Conservation (phyloP, 306 rosid genomes). For the Cotoneaster glaucophyllus region DNA sequence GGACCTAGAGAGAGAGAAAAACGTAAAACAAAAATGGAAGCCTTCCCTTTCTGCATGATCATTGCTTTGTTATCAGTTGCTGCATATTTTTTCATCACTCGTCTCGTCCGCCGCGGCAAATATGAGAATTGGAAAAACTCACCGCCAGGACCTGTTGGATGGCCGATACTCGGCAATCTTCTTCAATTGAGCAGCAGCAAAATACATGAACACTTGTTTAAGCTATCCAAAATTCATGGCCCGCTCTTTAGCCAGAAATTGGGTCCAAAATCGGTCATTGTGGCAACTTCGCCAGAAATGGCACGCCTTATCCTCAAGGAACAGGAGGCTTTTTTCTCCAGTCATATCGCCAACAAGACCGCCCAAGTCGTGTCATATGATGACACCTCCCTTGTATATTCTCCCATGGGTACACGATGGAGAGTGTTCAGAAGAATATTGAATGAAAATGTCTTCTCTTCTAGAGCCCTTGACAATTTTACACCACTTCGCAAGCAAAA, state of each 20-base stretch:
- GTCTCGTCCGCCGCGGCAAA: background rate
- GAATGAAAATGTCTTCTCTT: background rate
- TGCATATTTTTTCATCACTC: background rate
- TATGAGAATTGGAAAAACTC: background rate
- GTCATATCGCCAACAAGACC: background rate
- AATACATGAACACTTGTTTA: background rate
- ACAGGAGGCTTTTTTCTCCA: background rate
- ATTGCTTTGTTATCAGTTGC: background rate
- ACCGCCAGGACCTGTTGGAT: background rate
- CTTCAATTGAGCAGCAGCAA: background rate
- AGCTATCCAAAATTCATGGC: background rate
- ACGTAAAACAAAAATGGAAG: no score
- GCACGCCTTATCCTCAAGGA: background rate
- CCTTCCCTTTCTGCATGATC: no score
- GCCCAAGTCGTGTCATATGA: background rate
- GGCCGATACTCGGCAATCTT: background rate
- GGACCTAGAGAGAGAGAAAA: no score
- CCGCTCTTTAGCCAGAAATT: background rate
- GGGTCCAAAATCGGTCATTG: background rate
- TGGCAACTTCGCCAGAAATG: background rate
- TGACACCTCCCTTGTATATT: background rate
- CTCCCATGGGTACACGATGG: background rate
- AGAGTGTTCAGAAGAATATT: no score
- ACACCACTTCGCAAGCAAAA: no score
- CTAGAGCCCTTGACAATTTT: background rate